phyloP scores from a whole-genome alignment of 2,329 filamentous ascomycete genomes.

The Xylariaceae sp. region DNA sequence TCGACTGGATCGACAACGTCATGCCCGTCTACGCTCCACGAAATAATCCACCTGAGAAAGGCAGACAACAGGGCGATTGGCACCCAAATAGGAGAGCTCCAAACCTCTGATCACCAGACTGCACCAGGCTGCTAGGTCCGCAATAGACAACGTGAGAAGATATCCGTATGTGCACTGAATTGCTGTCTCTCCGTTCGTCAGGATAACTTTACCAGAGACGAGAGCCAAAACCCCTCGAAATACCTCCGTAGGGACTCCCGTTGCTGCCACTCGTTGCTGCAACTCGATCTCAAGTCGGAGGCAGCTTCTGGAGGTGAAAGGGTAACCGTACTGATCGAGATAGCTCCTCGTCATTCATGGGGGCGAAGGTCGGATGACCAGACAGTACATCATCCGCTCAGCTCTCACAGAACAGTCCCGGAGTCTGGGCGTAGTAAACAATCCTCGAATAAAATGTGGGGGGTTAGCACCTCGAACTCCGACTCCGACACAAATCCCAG shows the following conservation, averaged over 20 bases:
- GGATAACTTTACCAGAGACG: conserved; percentile 45
- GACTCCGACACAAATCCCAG: conserved; percentile 33
- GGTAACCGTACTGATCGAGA: conserved; percentile 39
- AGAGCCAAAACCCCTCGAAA: conserved; percentile 44
- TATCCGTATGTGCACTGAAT: conserved; percentile 33
- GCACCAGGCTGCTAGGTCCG: conserved; percentile 37
- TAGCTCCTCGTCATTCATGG: conserved; percentile 32
- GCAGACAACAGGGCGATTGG: no score
- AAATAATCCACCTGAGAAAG: no score
- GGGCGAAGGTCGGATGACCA: conserved; percentile 50
- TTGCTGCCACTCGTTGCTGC: no score
- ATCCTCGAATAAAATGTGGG: conserved; percentile 64
- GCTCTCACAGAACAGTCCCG: conserved; percentile 56
- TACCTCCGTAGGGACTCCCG: no score
- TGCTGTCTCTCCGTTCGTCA: conserved; percentile 29
- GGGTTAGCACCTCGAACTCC: conserved; percentile 55
- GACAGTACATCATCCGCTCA: conserved; percentile 53
- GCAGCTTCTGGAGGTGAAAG: conserved; percentile 39
- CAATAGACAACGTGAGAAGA: conserved; percentile 38
- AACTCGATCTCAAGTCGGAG: conserved; percentile 37
- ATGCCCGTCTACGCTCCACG: no score
- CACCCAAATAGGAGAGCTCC: no score
- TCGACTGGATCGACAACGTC: no score
- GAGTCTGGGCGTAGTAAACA: conserved; percentile 56
- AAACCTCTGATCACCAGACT: no score